Evolutionary conservation across 164 flowering plant species (phyloP).

Genomic region (Liriodendron chinense): DNA sequence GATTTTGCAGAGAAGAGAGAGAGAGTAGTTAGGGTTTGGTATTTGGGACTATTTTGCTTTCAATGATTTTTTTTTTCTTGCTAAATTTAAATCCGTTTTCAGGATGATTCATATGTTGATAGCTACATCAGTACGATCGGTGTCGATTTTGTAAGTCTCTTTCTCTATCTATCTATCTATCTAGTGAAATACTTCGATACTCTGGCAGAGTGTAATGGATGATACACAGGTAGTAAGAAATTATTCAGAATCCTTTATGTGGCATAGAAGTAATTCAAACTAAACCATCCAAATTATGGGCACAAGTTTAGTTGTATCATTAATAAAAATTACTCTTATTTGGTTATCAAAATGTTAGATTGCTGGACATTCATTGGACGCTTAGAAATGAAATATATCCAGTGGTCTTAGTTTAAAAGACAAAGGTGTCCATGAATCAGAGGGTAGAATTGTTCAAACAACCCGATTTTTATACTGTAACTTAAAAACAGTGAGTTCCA

Average conservation of each 20-base stretch:
- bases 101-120: slow-evolving; percentile 79
- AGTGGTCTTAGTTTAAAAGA: no score
- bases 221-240: neutral
- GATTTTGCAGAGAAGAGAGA: neutral
- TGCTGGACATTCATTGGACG: no score
- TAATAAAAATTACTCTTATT: no score
- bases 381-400: no score
- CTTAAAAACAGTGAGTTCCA: no score
- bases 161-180: neutral
- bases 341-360: no score
- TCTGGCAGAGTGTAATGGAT: no score
- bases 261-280: neutral
- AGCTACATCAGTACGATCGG: slow-evolving; percentile 79
- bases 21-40: neutral
- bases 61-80: neutral
- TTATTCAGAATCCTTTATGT: neutral
- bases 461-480: no score
- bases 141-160: slow-evolving; percentile 58
- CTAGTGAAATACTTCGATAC: no score
- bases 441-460: no score
- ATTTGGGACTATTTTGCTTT: neutral
- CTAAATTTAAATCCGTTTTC: slow-evolving; percentile 3
- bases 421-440: no score
- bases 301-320: neutral
- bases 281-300: neutral